phyloP scores from a whole-genome alignment of 768 basidiomycete species.

The Candolleomyces eurysporus region DNA sequence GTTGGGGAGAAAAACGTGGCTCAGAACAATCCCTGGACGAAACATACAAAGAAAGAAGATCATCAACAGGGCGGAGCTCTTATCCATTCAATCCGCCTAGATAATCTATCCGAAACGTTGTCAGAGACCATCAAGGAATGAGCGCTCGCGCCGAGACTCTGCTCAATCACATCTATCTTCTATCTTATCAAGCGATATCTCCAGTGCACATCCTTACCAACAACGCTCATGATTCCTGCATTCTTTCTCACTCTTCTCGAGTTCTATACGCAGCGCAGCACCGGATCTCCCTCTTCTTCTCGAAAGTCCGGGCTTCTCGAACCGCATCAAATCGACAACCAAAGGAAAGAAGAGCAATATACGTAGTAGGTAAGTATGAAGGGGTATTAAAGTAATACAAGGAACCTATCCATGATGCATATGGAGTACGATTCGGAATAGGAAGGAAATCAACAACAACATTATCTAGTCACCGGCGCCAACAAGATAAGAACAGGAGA shows the following conservation, averaged over 20 bases:
- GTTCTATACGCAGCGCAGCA: too few species aligned
- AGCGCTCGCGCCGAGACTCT: neutral
- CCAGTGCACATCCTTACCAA: too few species aligned
- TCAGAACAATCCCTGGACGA: neutral
- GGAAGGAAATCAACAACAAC: neutral
- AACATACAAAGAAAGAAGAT: neutral
- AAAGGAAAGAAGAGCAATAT: neutral
- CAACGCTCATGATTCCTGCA: too few species aligned
- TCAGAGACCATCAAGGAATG: neutral
- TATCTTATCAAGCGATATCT: too few species aligned
- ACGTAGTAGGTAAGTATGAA: neutral
- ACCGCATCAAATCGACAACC: neutral
- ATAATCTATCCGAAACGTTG: neutral
- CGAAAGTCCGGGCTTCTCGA: neutral
- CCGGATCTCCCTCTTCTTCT: too few species aligned
- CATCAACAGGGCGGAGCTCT: neutral
- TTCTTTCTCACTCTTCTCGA: too few species aligned
- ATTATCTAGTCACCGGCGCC: neutral
- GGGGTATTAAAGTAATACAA: neutral
- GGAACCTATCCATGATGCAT: neutral
- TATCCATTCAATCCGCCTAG: neutral
- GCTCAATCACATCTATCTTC: neutral
- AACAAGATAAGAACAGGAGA: neutral
- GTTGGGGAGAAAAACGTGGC: too few species aligned
- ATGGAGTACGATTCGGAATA: neutral